Evolutionary conservation across 257 asterid species (phyloP).

Genomic region (Paraleonurus japonicus): DNA sequence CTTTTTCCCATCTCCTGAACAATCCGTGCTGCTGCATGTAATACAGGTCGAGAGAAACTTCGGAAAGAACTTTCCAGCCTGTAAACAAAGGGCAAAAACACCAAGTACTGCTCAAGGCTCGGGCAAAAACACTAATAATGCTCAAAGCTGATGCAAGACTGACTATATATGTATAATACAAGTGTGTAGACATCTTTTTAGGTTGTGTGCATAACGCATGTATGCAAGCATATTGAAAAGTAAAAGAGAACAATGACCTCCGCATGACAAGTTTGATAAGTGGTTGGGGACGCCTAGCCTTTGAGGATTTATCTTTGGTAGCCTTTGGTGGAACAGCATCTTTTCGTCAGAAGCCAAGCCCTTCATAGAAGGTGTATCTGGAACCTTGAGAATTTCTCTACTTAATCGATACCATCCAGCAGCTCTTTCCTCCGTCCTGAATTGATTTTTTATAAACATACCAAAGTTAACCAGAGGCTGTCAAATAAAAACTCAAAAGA

Average conservation of each 20-base stretch:
- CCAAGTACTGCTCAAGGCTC: conserved; percentile 14
- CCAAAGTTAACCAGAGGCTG: neutral
- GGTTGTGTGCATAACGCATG: conserved; percentile 9
- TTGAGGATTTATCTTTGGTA: conserved; percentile 75
- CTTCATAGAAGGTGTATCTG: conserved; percentile 79
- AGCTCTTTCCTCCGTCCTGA: conserved; percentile 97
- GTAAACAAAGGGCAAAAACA: conserved; percentile 25
- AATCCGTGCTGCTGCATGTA: conserved; percentile 97
- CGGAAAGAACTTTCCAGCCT: conserved; percentile 97
- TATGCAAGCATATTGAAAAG: conserved; percentile 21
- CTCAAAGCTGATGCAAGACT: conserved; percentile 15
- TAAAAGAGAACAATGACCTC: conserved; percentile 51
- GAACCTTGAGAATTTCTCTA: conserved; percentile 91
- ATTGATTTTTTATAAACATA: conserved; percentile 17
- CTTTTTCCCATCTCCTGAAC: conserved; percentile 99
- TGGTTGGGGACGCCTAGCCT: conserved; percentile 89
- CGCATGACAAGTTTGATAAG: conserved; percentile 99
- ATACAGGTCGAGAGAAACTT: conserved; percentile 92
- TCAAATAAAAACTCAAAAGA: conserved; percentile 8
- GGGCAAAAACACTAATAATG: conserved; percentile 18
- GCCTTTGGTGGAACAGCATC: conserved; percentile 62
- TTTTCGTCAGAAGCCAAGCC: conserved; percentile 63
- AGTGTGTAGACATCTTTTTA: neutral
- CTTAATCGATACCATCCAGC: conserved; percentile 96
- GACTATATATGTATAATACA: neutral